phyloP scores from a whole-genome alignment of 768 basidiomycete species.

The Auricularia heimuer region DNA sequence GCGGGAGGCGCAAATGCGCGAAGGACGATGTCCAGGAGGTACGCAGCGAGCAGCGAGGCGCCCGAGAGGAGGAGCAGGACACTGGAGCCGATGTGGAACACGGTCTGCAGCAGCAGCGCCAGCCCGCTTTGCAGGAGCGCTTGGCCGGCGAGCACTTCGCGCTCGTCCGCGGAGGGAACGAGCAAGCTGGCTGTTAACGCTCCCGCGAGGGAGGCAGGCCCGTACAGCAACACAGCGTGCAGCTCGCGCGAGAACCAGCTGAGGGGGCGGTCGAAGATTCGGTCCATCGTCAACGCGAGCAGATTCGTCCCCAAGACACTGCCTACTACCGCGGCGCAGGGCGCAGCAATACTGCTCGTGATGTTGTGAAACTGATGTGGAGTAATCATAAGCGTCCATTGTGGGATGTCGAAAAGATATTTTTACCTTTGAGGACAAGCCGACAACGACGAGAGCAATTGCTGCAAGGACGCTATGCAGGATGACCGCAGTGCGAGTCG shows the following conservation, averaged over 20 bases:
- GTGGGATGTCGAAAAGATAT: slow-evolving; percentile 27
- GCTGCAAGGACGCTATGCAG: neutral
- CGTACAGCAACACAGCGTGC: slow-evolving; percentile 59
- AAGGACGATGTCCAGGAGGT: slow-evolving; percentile 43
- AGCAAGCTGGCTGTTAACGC: slow-evolving; percentile 22
- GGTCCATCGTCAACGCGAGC: slow-evolving; percentile 59
- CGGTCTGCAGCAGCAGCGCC: slow-evolving; percentile 48
- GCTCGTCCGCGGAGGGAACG: slow-evolving; percentile 45
- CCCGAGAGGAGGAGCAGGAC: slow-evolving; percentile 61
- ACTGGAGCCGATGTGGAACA: slow-evolving; percentile 63
- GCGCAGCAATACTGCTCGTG: slow-evolving; percentile 29
- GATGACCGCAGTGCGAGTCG: slow-evolving; percentile 49
- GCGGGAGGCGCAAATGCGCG: slow-evolving; percentile 15
- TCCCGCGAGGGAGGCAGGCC: slow-evolving; percentile 51
- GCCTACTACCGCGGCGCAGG: slow-evolving; percentile 47
- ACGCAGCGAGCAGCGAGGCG: slow-evolving; percentile 43
- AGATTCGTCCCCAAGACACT: slow-evolving; percentile 38
- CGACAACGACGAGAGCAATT: neutral
- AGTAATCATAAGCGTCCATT: too few relatives aligned
- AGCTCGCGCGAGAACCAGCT: slow-evolving; percentile 80
- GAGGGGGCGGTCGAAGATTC: slow-evolving; percentile 55
- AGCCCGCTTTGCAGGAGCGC: slow-evolving; percentile 49
- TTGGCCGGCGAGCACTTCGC: slow-evolving; percentile 47
- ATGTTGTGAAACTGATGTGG: too few relatives aligned
- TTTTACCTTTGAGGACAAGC: slow-evolving; percentile 3